Conservation (phyloP, 306 rosid genomes). For the Calophaca sinica region DNA sequence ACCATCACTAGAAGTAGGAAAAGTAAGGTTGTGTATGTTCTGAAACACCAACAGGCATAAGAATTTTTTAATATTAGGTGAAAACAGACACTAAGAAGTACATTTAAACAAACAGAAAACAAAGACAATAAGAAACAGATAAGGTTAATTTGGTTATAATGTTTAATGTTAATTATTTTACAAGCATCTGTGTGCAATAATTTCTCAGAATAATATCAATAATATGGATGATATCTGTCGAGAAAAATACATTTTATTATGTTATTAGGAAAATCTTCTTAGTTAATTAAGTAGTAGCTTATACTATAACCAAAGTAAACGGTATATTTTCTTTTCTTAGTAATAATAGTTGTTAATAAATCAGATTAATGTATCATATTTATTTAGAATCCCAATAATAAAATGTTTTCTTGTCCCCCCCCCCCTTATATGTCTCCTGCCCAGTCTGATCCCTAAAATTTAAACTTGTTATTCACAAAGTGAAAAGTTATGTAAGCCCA, state of each 20-base stretch:
- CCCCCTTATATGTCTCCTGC: neutral
- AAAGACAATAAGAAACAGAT: constrained; percentile 34
- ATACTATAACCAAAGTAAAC: constrained; percentile 21
- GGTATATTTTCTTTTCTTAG: neutral
- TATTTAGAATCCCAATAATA: neutral
- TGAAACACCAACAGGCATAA: constrained; percentile 53
- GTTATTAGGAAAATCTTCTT: constrained; percentile 11
- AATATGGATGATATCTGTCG: constrained; percentile 5
- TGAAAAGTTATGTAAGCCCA: constrained; percentile 22
- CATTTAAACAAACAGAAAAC: constrained; percentile 30
- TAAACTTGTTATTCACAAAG: neutral
- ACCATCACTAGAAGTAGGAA: constrained; percentile 58
- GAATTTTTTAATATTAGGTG: constrained; percentile 24
- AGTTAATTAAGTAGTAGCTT: constrained; percentile 20
- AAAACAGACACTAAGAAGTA: constrained; percentile 41
- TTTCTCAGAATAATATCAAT: constrained; percentile 12
- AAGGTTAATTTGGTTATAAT: constrained; percentile 2
- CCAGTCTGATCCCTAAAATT: constrained; percentile 29
- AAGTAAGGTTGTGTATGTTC: constrained; percentile 76
- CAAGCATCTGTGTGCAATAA: constrained; percentile 28
- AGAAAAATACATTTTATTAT: constrained; percentile 25
- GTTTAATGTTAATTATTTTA: neutral
- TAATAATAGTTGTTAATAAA: constrained; percentile 10
- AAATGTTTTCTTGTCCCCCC: neutral
- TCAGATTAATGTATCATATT: constrained; percentile 9